These are phyloP conservation scores for Mortierella sp. DNA, from an alignment of 371 early-diverging fungal species.

Conservation along the genomic window DNA sequence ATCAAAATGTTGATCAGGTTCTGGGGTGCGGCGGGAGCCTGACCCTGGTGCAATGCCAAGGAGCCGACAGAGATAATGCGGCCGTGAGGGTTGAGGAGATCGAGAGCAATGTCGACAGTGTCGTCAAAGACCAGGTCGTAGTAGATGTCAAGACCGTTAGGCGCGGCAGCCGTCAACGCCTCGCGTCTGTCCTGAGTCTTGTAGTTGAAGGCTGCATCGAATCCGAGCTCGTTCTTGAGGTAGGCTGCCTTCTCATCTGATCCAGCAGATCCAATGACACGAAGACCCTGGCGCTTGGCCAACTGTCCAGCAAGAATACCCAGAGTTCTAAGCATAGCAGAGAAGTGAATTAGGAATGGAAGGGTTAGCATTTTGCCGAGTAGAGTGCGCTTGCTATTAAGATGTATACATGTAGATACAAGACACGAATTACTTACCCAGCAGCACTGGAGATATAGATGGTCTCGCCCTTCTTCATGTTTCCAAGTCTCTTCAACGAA, in stretches of 20 bases:
- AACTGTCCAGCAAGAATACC: slow-evolving; percentile 76
- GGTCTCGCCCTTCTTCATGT: slow-evolving; percentile 80
- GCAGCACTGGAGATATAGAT: slow-evolving; percentile 68
- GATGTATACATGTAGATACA: background rate
- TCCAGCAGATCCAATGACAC: slow-evolving; percentile 88
- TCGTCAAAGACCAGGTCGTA: slow-evolving; percentile 78
- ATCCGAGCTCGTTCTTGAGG: slow-evolving; percentile 72
- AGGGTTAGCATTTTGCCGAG: background rate
- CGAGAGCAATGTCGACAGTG: slow-evolving; percentile 34
- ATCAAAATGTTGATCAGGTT: slow-evolving; percentile 59
- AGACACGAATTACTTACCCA: slow-evolving; percentile 51
- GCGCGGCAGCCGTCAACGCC: slow-evolving; percentile 65
- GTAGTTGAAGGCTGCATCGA: slow-evolving; percentile 89
- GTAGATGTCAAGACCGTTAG: slow-evolving; percentile 81
- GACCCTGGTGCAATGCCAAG: slow-evolving; percentile 71
- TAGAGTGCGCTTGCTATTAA: background rate
- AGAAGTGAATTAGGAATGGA: background rate
- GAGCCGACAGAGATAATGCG: slow-evolving; percentile 62
- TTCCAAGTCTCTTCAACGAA: slow-evolving; percentile 57
- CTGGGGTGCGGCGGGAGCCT: slow-evolving; percentile 45
- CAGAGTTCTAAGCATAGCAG: slow-evolving; percentile 63
- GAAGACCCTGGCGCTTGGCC: slow-evolving; percentile 75
- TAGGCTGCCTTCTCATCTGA: slow-evolving; percentile 83
- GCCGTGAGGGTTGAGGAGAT: slow-evolving; percentile 29
- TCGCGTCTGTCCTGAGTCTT: slow-evolving; percentile 70